Percentiles rank a stretch among this genome's conserved stretches.
Evolutionary conservation across 2,329 filamentous ascomycete species (phyloP).

Genomic region (Epichloe festucae): DNA sequence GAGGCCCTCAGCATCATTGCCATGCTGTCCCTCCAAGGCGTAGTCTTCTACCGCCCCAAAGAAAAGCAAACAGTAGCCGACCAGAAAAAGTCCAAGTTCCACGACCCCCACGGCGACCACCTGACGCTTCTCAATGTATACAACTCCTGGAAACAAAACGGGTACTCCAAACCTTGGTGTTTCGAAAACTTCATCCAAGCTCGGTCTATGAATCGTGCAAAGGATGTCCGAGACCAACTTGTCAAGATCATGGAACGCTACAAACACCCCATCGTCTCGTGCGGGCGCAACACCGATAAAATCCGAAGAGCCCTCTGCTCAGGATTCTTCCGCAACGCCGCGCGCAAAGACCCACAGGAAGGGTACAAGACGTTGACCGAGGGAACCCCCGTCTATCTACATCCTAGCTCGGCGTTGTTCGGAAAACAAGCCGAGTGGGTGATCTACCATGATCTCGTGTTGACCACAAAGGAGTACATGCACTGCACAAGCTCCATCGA

Average conservation of each 20-base stretch:
- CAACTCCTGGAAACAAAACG: slow-evolving; percentile 85
- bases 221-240: slow-evolving; percentile 86
- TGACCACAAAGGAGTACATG: slow-evolving; percentile 98
- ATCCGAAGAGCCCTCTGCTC: slow-evolving; percentile 81
- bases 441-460: slow-evolving; percentile 78
- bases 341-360: slow-evolving; percentile 89
- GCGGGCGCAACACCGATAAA: slow-evolving; percentile 74
- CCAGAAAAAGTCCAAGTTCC: slow-evolving; percentile 95
- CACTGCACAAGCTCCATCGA: slow-evolving; percentile 87
- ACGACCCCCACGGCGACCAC: slow-evolving; percentile 93
- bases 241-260: slow-evolving; percentile 91
- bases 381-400: slow-evolving; percentile 87
- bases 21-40: slow-evolving; percentile 75
- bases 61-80: slow-evolving; percentile 95
- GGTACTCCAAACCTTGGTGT: slow-evolving; percentile 80
- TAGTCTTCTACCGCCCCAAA: slow-evolving; percentile 91
- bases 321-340: slow-evolving; percentile 91
- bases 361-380: slow-evolving; percentile 97
- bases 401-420: slow-evolving; percentile 82
- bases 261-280: slow-evolving; percentile 68
- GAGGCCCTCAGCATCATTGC: slow-evolving; percentile 90
- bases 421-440: slow-evolving; percentile 96
- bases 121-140: slow-evolving; percentile 93
- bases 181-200: slow-evolving; percentile 97
- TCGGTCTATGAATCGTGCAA: slow-evolving; percentile 72